Evolutionary conservation across 2,329 filamentous ascomycete species (phyloP), one percentile per base, ranked within the genome.

Genomic region (Xylaria sp.): DNA sequence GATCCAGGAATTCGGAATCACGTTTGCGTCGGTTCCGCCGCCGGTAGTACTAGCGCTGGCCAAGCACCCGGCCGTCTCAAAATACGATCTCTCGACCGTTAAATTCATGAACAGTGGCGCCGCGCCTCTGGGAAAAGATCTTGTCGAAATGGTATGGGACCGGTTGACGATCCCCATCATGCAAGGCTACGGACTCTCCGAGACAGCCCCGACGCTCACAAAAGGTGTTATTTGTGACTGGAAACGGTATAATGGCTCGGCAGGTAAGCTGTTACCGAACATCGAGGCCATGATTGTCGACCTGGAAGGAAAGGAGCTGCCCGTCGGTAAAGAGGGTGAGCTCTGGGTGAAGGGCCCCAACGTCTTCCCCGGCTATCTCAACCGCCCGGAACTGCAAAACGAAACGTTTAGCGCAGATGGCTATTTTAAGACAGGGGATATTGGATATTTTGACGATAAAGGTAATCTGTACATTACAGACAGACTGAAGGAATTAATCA

Each of bases 381-480:
- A 93, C 75, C 92, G 92, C 65, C 86, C 89, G 0, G 87, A 91
- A 69, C 88, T 90, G 2, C 93, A 93, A 2, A 83, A 82, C 2
- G 89, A 93, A 54, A 89, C 91, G 0, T 89, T 96, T 69, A 92
- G 91, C 2, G 73, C 82, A 0, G 93, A 97, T 71, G 93, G 93
- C 0, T 98, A 90, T 83, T 97, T 97, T 85, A 94, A 91, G 80
- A 97, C 94, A 0, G 94, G 94, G 1, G 94, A 98, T 75, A 89
- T 97, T 30, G 92, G 93, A 3, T 90, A 92, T 71, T 88, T 92
- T 75, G 93, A 97, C 76, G 82, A 86, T 54, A 85, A 92, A 58
- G 92, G 92, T 34, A 93, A 97, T 76, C 93, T 97, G 75, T 97
- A 90, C 82, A 95, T 97, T 77, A 97, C 94, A 0, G 94, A 98